A percentile compares a stretch with the other conserved stretches of the same genome.
Evolutionary conservation across 495 filamentous ascomycete species (phyloP).

Genomic region (Aeminium ludgeri): DNA sequence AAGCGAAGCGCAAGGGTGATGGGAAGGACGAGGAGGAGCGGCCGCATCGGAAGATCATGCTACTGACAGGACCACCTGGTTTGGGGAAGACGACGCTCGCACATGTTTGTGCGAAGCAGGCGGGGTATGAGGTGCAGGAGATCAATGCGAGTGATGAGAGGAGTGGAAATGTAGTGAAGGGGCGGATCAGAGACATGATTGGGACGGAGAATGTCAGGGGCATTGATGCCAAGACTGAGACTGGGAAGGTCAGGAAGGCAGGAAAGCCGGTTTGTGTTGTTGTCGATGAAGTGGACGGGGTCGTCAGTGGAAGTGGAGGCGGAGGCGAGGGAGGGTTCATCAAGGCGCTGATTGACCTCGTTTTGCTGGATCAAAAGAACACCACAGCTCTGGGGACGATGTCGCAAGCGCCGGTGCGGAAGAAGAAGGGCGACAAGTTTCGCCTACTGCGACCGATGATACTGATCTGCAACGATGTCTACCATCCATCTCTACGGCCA

Average conservation of each 20-base stretch:
- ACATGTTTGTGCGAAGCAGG: slow-evolving; percentile 87
- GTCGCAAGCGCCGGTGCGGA: slow-evolving; percentile 27
- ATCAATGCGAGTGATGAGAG: slow-evolving; percentile 76
- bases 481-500: slow-evolving; percentile 72
- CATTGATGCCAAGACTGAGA: slow-evolving; percentile 46
- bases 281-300: slow-evolving; percentile 92
- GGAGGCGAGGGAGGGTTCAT: slow-evolving; percentile 78
- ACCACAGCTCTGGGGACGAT: slow-evolving; percentile 20
- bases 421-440: slow-evolving; percentile 63
- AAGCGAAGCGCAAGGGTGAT: slow-evolving; percentile 28
- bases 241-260: slow-evolving; percentile 49
- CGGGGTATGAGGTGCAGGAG: slow-evolving; percentile 85
- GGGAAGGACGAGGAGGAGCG: slow-evolving; percentile 44
- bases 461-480: slow-evolving; percentile 94
- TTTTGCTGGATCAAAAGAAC: slow-evolving; percentile 73
- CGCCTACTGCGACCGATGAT: slow-evolving; percentile 74
- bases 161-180: slow-evolving; percentile 65
- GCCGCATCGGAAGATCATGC: slow-evolving; percentile 65
- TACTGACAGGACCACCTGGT: slow-evolving; percentile 80
- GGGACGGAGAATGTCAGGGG: slow-evolving; percentile 85
- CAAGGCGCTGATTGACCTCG: slow-evolving; percentile 81
- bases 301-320: slow-evolving; percentile 59
- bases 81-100: slow-evolving; percentile 92
- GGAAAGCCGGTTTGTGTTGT: slow-evolving; percentile 81
- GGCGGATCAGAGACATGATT: slow-evolving; percentile 69